Evolutionary conservation across 208 protist species (phyloP).

Genomic region (Endotrypanum monterogeii): DNA sequence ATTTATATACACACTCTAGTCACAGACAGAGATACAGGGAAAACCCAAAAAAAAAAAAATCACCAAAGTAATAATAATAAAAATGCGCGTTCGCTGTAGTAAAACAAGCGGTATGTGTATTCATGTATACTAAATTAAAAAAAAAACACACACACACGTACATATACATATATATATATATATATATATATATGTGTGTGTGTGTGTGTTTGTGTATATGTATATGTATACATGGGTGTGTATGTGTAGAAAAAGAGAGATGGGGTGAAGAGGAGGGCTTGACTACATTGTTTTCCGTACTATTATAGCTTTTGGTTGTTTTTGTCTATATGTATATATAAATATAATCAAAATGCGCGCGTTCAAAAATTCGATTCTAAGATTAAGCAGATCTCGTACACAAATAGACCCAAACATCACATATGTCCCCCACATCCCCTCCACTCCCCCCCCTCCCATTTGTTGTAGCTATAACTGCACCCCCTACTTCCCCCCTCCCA

Average conservation of each 20-base stretch:
- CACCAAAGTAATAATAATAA: neutral
- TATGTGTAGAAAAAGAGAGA: neutral
- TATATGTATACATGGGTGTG: neutral
- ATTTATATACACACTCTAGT: no score
- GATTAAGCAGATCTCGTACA: no score
- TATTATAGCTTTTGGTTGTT: no score
- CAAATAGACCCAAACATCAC: no score
- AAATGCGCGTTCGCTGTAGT: neutral
- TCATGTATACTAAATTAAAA: neutral
- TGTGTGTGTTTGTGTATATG: neutral
- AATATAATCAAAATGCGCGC: no score
- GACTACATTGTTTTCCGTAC: no score
- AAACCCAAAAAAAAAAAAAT: conserved; percentile 16
- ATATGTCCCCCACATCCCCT: no score
- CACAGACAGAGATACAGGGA: conserved; percentile 3
- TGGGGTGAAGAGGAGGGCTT: neutral
- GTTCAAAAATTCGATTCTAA: no score
- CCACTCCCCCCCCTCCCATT: no score
- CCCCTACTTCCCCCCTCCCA: no score
- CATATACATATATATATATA: neutral
- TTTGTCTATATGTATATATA: no score
- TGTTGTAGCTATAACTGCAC: no score
- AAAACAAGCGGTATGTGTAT: neutral
- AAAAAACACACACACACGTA: neutral
- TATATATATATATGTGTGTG: neutral